Percentiles rank a stretch among this genome's conserved stretches.
These are phyloP conservation scores for Fonsecaea pedrosoi DNA, from an alignment of 2,329 filamentous ascomycete genomes.

Conservation along the genomic window DNA sequence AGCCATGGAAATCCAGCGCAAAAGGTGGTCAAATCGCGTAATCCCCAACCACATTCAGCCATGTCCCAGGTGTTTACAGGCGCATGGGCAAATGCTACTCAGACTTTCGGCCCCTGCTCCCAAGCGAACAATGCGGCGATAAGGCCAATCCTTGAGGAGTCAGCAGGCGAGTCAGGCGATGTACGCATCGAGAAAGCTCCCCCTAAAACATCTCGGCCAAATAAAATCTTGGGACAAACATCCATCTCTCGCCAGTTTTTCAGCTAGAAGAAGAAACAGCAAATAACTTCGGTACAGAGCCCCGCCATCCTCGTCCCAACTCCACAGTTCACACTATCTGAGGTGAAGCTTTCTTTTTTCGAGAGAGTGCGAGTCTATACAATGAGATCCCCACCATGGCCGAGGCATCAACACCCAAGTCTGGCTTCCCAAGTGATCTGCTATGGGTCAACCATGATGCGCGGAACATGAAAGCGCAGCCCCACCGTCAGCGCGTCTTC, in stretches of 20 bases:
- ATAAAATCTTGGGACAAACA: neutral
- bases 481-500: slow-evolving; percentile 18
- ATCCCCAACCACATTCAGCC: neutral
- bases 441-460: slow-evolving; percentile 23
- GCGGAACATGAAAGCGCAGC: slow-evolving; percentile 16
- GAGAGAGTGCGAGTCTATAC: neutral
- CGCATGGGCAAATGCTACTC: neutral
- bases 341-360: neutral
- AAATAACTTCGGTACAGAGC: neutral
- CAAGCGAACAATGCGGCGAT: neutral
- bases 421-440: neutral
- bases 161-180: neutral
- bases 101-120: neutral
- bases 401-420: slow-evolving; percentile 2
- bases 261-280: neutral
- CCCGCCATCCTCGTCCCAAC: neutral
- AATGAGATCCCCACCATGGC: slow-evolving; percentile 13
- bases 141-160: neutral
- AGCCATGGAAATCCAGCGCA: neutral
- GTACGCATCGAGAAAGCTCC: neutral
- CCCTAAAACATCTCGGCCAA: neutral
- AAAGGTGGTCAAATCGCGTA: neutral
- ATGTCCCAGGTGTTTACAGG: neutral
- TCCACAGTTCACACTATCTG: neutral
- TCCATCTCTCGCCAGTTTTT: neutral